Base-by-base conservation (phyloP, 176 grass and related monocot species). In the Carex cristatella region DNA sequence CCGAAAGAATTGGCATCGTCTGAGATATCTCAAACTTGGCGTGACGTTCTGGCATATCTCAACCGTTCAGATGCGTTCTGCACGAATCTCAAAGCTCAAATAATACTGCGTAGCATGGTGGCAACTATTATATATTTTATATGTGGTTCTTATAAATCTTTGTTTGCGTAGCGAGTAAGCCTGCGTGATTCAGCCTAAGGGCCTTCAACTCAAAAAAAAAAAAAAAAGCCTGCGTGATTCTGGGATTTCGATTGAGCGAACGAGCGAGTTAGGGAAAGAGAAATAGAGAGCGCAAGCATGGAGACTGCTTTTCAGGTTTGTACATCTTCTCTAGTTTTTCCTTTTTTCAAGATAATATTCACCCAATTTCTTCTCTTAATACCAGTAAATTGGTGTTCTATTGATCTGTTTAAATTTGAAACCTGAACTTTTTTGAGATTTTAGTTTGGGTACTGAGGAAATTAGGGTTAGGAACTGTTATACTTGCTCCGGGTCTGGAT, bases 291-390 rank as follows among this genome's bases (percentile, higher is more conserved):
- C 35, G 15, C 53, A 57, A 78, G 51, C 74, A 78, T 78, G 74
- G 74, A 78, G 74, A 57, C 74, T 6, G 74, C 51, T 57, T 78
- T 78, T 78, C 74, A 78, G 74, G 74, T 78, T 33, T 10, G 19
- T 78, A 32, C 51, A 78, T 77, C 74, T 55, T 33, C 74, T 78
- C 13, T 56, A 77, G 30, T 14, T 48, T 56, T 15, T 74, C 42
- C 16, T 10, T 48, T 27, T 27, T 10, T 51, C 19, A 44, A 42
- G 23, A 28, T 3, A 3, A 63, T 27, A 9, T 63, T 63, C 8
- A 63, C 61, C n/a, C 61, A 63, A 63, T 63, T 63, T 63, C 19
- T 63, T 44, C 7, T 19, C 2, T 53, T 44, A 11, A 2, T 49
- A 73, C 16, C n/a, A 74, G 18, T 53, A 78, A 55, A 35, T 57